Evolutionary conservation across 768 basidiomycete species (phyloP).

Genomic region (Pholiota microspora): DNA sequence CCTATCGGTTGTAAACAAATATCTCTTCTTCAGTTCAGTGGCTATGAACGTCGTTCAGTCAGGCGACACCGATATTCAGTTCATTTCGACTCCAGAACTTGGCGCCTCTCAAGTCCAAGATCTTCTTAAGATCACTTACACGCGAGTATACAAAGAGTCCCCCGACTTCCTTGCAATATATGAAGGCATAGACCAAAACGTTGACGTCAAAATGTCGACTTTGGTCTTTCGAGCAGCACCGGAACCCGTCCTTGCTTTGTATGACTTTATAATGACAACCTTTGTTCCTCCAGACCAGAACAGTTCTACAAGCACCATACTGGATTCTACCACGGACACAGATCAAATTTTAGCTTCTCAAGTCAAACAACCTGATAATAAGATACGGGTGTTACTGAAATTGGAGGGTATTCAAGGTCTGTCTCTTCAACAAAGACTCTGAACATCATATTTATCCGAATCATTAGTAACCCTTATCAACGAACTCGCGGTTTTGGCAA

Average conservation of each 20-base stretch:
- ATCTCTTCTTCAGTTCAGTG: conserved; percentile 52
- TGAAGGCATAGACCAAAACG: conserved; percentile 84
- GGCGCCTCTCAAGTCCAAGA: conserved; percentile 34
- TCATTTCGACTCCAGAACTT: conserved; percentile 59
- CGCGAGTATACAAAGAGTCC: conserved; percentile 76
- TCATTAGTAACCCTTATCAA: conserved; percentile 74
- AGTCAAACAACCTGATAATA: conserved; percentile 32
- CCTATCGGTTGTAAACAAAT: not conserved
- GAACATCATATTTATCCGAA: not conserved
- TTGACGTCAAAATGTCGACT: conserved; percentile 87
- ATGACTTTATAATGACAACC: conserved; percentile 97
- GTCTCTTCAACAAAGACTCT: conserved; percentile 14
- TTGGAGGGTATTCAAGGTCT: conserved; percentile 81
- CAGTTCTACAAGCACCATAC: not conserved
- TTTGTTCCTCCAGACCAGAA: conserved; percentile 51
- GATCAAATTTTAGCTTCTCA: not conserved
- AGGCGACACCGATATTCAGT: conserved; percentile 48
- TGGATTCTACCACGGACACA: not conserved
- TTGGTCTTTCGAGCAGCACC: conserved; percentile 87
- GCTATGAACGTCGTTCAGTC: conserved; percentile 71
- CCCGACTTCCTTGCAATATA: conserved; percentile 80
- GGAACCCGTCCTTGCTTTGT: conserved; percentile 85
- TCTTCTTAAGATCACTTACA: conserved; percentile 77
- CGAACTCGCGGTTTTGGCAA: conserved; percentile 68
- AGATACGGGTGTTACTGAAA: conserved; percentile 80